Conservation (phyloP, 805 yeast species). For the Metschnikowia anglica region DNA sequence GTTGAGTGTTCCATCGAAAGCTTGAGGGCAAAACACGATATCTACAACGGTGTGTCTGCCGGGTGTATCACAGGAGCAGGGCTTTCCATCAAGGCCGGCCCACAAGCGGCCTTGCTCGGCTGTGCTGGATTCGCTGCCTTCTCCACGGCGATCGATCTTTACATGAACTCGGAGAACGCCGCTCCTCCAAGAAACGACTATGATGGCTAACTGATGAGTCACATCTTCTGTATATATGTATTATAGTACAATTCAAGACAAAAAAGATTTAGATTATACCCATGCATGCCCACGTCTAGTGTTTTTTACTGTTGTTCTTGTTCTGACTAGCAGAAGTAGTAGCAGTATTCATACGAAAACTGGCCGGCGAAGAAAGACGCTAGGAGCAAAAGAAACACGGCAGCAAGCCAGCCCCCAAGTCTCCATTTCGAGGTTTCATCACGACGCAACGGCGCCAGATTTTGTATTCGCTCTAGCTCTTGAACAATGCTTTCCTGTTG, state of each 20-base stretch:
- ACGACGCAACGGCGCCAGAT: background rate
- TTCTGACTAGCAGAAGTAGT: constrained; percentile 33
- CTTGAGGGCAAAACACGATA: constrained; percentile 62
- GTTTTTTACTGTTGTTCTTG: background rate
- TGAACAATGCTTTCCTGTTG: constrained; percentile 17
- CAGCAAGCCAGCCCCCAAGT: constrained; percentile 2
- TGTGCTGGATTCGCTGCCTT: constrained; percentile 98
- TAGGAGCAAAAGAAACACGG: constrained; percentile 18
- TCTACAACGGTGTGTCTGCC: constrained; percentile 87
- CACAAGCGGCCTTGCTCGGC: constrained; percentile 85
- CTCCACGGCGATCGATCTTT: constrained; percentile 62
- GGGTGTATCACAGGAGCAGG: constrained; percentile 98
- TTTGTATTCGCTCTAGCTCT: constrained; percentile 29
- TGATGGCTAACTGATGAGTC: constrained; percentile 43
- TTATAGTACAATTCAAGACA: constrained; percentile 11
- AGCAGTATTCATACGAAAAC: constrained; percentile 39
- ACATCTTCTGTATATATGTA: constrained; percentile 11
- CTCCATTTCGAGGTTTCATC: background rate
- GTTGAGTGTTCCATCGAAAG: constrained; percentile 24
- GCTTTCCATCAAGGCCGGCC: constrained; percentile 87
- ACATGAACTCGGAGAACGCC: constrained; percentile 20
- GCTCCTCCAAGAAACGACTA: constrained; percentile 85
- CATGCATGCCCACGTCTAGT: too few relatives aligned
- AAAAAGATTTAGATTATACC: too few relatives aligned
- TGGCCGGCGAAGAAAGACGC: constrained; percentile 32